phyloP scores from a whole-genome alignment of 2,329 filamentous ascomycete species.

The Paraphoma sp. region DNA sequence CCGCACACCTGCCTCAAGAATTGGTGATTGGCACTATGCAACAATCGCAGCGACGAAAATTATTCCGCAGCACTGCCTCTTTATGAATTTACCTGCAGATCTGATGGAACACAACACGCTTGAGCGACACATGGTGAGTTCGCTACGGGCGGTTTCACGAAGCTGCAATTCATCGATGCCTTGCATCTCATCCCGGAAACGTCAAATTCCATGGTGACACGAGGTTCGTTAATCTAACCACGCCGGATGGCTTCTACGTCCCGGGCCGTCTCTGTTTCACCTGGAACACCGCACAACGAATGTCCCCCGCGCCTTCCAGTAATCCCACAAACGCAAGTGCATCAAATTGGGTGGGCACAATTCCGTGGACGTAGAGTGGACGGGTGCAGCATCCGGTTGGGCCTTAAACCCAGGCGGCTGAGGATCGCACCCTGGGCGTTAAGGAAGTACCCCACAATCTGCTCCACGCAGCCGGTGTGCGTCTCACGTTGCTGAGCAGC shows the following conservation, averaged over 20 bases:
- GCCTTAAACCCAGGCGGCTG: slow-evolving; percentile 25
- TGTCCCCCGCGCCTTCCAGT: slow-evolving; percentile 18
- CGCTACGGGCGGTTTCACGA: slow-evolving; percentile 21
- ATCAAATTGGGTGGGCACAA: slow-evolving; percentile 14
- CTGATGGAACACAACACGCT: slow-evolving; percentile 21
- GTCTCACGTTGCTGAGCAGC: slow-evolving; percentile 12
- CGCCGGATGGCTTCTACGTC: slow-evolving; percentile 36
- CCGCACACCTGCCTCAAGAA: slow-evolving; percentile 4
- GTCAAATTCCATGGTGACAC: slow-evolving; percentile 29
- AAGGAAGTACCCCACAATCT: slow-evolving; percentile 30
- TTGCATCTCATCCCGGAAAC: slow-evolving; percentile 26
- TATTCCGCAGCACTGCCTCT: slow-evolving; percentile 22
- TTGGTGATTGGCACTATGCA: slow-evolving; percentile 21
- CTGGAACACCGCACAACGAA: slow-evolving; percentile 11
- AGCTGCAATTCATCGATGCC: slow-evolving; percentile 26
- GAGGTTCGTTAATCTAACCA: slow-evolving; percentile 43
- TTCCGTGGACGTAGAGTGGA: slow-evolving; percentile 14
- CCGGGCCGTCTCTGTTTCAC: slow-evolving; percentile 42
- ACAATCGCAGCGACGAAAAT: slow-evolving; percentile 20
- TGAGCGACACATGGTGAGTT: background rate
- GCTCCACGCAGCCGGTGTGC: slow-evolving; percentile 27
- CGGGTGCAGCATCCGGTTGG: slow-evolving; percentile 27
- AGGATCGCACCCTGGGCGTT: slow-evolving; percentile 19
- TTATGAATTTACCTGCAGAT: slow-evolving; percentile 30
- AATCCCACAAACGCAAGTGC: slow-evolving; percentile 14